Evolutionary conservation across 2,329 filamentous ascomycete species (phyloP), one percentile per base, ranked within the genome.

Genomic region (Aspergillus sojae): DNA sequence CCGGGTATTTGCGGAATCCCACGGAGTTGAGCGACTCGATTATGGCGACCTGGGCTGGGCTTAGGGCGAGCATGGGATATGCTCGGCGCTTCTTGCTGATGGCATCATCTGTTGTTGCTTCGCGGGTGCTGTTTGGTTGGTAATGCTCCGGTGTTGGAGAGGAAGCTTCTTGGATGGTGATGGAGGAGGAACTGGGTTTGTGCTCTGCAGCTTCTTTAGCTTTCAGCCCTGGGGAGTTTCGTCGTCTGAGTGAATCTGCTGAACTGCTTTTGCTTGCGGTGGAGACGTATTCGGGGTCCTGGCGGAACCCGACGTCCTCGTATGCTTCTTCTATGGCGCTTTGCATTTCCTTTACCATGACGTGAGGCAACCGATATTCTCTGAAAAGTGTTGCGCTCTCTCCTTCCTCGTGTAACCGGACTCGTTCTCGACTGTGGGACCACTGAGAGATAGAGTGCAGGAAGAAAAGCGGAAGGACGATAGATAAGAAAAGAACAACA

Each of bases 21-120:
- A 89, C 79, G 5, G 80, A 75, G 67, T 98, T 88, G 56, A 98
- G 81, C 11, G 88, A 86, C 34, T 90, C 84, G 65, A 97, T 91
- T 87, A 97, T 97, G 56, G 86, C 84, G 74, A 97, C 96, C 78
- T 98, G 94, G 55, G 88, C 86, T 5, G 89, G 84, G 0, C 91
- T 89, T 59, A 98, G 80, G 0, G 93, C 93, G 60, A 98, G 83
- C 0, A 89, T 93, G 0, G 91, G 91, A 67, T 86, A 85, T 7
- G 57, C 48, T 57, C 56, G 57, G 19, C 6, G 7, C 39, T 56
- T 53, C 21, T 41, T 46, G 11, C 21, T 30, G 45, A 34, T 34
- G 23, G 26, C 39, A 39, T 52, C 30, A 36, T 60, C 52, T 16
- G 50, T 32, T 43, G 14, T 57, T 58, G 36, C 36, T 26, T 58